Evolutionary conservation across 305 asterid species (phyloP).

Genomic region (Fraxinus xanthoxyloides): DNA sequence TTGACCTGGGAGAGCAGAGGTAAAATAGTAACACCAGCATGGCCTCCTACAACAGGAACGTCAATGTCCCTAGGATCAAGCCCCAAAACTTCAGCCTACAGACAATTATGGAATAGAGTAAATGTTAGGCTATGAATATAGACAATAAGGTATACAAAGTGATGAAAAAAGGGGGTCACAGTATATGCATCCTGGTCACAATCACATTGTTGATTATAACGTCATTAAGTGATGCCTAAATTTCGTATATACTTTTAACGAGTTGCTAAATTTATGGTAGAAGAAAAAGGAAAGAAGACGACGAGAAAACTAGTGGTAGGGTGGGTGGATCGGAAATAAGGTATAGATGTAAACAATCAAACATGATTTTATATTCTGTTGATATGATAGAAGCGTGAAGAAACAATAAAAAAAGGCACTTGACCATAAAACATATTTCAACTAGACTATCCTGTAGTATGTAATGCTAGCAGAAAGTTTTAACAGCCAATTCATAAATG

Average conservation of each 20-base stretch:
- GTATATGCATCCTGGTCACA: neutral
- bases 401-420: neutral
- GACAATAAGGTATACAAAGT: neutral
- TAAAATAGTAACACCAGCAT: slow-evolving; percentile 89
- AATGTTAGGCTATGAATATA: neutral
- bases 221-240: neutral
- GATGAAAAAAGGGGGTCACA: neutral
- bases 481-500: neutral
- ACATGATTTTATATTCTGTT: neutral
- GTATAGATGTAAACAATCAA: neutral
- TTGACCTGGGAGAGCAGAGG: slow-evolving; percentile 94
- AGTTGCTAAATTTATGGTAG: neutral
- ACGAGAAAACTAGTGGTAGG: neutral
- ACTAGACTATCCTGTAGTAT: neutral
- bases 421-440: neutral
- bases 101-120: neutral
- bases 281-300: neutral
- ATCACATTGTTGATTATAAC: neutral
- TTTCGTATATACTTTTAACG: neutral
- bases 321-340: neutral
- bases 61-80: slow-evolving; percentile 88
- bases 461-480: neutral
- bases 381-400: neutral
- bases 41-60: slow-evolving; percentile 97
- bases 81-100: slow-evolving; percentile 92